Base-by-base conservation (phyloP, 768 basidiomycete species). In the Phanerochaete sordida region DNA sequence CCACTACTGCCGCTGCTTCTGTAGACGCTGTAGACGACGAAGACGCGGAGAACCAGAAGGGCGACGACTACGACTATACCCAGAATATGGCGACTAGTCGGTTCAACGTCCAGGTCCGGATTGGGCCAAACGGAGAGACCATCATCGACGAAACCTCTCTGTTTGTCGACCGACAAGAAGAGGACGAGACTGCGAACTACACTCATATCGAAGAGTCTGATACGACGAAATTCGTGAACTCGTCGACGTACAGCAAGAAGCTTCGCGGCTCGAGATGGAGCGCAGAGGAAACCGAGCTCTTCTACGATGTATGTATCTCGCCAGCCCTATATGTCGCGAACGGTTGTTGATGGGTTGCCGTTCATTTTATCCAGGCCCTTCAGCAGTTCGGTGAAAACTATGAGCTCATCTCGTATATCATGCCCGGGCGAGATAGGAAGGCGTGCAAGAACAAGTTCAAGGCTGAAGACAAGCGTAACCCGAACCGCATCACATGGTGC, bases 371-470 rank as follows among this genome's bases (percentile, higher is more conserved):
- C n/a, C n/a, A 95, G 94, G 92, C 91, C n/a, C 76, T 95, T 30
- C 81, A 86, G 3, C 93, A 94, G 69, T 94, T 93, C 65, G 93
- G 93, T 31, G 91, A 94, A 71, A 94, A 95, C 66, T 96, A 95
- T 68, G 93, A 95, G 70, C 81, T 95, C 44, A 94, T 96, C 62
- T 90, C 94, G 2, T 87, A 86, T 65, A 80, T 94, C 13, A 79
- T 96, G 21, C 91, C 92, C 39, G 87, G 88, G 19, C 87, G 94
- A 16, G 90, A 93, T 68, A 81, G 94, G 21, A 92, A 90, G 68
- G 87, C 93, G 27, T 93, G 95, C 72, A 94, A 93, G 74, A 90
- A 91, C 72, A 96, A 96, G 69, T 96, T 94, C 77, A 95, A 92
- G 67, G 81, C 86, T 0, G 95, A 96, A 71, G 93, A 95, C 70